Percentiles rank a stretch among this genome's conserved stretches.
Conservation (phyloP, 805 yeast species). For the Vanderwaltozyma verrucispora region DNA sequence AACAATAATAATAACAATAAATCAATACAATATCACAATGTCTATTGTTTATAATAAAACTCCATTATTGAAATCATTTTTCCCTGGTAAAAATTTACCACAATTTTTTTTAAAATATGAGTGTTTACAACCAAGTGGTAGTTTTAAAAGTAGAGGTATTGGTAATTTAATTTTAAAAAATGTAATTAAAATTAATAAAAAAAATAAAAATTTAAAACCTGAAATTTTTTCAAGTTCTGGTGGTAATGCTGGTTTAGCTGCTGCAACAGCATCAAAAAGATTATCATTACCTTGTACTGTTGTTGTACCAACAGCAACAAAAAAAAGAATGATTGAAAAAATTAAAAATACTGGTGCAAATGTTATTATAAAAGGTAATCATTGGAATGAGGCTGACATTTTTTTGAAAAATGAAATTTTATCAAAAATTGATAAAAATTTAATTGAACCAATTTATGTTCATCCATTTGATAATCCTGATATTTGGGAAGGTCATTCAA, state of each 20-base stretch:
- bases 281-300: conserved; percentile 38
- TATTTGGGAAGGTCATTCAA: conserved; percentile 47
- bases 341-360: conserved; percentile 35
- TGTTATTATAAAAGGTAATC: conserved; percentile 36
- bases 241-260: conserved; percentile 39
- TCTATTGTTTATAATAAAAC: conserved; percentile 18
- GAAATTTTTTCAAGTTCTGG: conserved; percentile 44
- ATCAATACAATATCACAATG: conserved; percentile 2
- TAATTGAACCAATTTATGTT: conserved; percentile 35
- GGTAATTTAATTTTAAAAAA: conserved; percentile 36
- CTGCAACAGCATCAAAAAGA: conserved; percentile 37
- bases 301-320: conserved; percentile 46
- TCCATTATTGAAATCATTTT: conserved; percentile 14
- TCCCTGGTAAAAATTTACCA: conserved; percentile 9
- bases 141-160: conserved; percentile 47
- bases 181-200: conserved; percentile 23
- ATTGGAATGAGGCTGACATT: conserved; percentile 43
- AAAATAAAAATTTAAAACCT: conserved; percentile 22
- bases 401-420: conserved; percentile 29
- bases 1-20: background rate
- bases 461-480: conserved; percentile 44
- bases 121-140: conserved; percentile 45
- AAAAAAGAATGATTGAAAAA: conserved; percentile 35
- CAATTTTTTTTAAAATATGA: conserved; percentile 40
- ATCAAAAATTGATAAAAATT: conserved; percentile 9